Conservation (phyloP, 2,329 filamentous ascomycete species). For the Zasmidium angulare region DNA sequence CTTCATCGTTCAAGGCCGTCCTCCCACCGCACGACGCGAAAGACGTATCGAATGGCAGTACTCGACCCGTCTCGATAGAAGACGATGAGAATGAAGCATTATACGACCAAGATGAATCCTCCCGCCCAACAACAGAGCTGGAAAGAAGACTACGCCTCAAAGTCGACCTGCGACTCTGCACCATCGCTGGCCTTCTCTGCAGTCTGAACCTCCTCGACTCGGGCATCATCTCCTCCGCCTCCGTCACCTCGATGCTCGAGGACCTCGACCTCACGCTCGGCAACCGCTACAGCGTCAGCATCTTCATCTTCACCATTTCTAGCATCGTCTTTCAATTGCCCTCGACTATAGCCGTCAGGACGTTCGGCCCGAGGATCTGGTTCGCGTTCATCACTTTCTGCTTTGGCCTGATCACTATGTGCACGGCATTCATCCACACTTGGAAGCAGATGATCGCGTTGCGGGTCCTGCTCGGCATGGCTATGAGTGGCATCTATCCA, state of each 20-base stretch:
- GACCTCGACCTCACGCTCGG: conserved; percentile 62
- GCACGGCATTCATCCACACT: conserved; percentile 65
- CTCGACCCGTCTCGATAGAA: background rate
- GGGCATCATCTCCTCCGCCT: conserved; percentile 68
- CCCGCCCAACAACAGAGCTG: background rate
- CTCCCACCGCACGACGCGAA: background rate
- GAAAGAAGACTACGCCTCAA: conserved; percentile 58
- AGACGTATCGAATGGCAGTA: background rate
- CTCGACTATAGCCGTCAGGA: conserved; percentile 64
- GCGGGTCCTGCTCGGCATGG: conserved; percentile 64
- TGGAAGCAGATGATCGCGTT: conserved; percentile 71
- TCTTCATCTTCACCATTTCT: conserved; percentile 71
- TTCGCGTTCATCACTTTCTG: conserved; percentile 60
- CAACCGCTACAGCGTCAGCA: conserved; percentile 66
- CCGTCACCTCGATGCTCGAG: conserved; percentile 65
- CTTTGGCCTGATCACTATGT: conserved; percentile 66
- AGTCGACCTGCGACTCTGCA: conserved; percentile 67
- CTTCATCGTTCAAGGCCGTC: background rate
- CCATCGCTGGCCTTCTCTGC: conserved; percentile 69
- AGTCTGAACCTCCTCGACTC: conserved; percentile 68
- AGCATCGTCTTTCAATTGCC: conserved; percentile 69
- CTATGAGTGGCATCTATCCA: conserved; percentile 58
- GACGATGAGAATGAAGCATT: background rate
- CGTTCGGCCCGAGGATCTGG: conserved; percentile 63
- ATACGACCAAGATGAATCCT: background rate